A percentile compares a stretch with the other conserved stretches of the same genome.
Evolutionary conservation across 169 alveolate genomes (phyloP).

Genomic region (Plasmodium inui): DNA sequence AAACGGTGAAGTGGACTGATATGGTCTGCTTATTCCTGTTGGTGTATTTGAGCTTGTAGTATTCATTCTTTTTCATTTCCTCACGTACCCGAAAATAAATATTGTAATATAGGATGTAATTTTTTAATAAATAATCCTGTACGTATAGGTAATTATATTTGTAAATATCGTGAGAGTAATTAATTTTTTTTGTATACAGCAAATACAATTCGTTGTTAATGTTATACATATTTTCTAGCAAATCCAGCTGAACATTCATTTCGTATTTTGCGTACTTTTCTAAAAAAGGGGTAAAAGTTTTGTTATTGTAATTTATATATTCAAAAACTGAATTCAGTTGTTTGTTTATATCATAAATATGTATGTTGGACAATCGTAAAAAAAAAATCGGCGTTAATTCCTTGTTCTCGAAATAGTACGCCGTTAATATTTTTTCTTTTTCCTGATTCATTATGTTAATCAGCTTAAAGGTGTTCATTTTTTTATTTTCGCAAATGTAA

Average conservation of each 20-base stretch:
- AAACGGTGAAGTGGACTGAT: slow-evolving; percentile 65
- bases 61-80: slow-evolving; percentile 50
- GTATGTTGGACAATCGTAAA: slow-evolving; percentile 56
- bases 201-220: slow-evolving; percentile 72
- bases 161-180: slow-evolving; percentile 63
- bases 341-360: slow-evolving; percentile 67
- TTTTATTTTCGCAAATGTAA: slow-evolving; percentile 76
- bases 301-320: slow-evolving; percentile 70
- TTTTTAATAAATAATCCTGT: slow-evolving; percentile 50
- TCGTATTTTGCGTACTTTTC: slow-evolving; percentile 18
- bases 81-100: slow-evolving; percentile 63
- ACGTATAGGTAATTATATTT: slow-evolving; percentile 73
- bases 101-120: slow-evolving; percentile 71
- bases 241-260: slow-evolving; percentile 71
- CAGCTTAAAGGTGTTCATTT: slow-evolving; percentile 44
- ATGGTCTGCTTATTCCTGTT: slow-evolving; percentile 63
- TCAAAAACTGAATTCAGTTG: slow-evolving; percentile 63
- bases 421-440: slow-evolving; percentile 34
- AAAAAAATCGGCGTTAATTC: slow-evolving; percentile 61
- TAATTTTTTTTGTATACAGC: slow-evolving; percentile 68
- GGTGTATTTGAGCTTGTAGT: slow-evolving; percentile 65
- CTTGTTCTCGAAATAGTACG: slow-evolving; percentile 49
- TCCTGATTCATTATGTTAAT: slow-evolving; percentile 61
- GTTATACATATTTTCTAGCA: slow-evolving; percentile 66
- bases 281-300: slow-evolving; percentile 72